phyloP scores from a whole-genome alignment of 108 stramenopile genomes.

The Cafeteria roenbergensis region DNA sequence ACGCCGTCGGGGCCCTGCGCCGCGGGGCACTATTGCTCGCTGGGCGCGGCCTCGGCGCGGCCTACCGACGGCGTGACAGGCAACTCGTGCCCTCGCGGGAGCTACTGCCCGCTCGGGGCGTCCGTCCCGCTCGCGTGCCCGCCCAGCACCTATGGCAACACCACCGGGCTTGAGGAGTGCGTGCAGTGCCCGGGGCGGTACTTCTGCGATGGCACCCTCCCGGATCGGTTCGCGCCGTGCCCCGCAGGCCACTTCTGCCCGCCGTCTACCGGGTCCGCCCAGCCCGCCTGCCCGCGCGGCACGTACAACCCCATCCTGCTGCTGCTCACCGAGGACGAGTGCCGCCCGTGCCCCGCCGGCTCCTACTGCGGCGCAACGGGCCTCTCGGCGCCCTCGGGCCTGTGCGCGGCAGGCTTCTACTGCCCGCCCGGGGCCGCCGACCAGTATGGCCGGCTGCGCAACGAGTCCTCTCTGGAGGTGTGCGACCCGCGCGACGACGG shows the following conservation, averaged over 20 bases:
- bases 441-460: not conserved
- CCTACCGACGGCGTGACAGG: slow-evolving; percentile 15
- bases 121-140: slow-evolving; percentile 8
- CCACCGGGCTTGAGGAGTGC: slow-evolving; percentile 7
- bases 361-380: slow-evolving; percentile 21
- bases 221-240: slow-evolving; percentile 5
- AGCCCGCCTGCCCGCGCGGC: slow-evolving; percentile 13
- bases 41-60: slow-evolving; percentile 24
- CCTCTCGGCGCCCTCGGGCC: slow-evolving; percentile 6
- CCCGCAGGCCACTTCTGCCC: slow-evolving; percentile 36
- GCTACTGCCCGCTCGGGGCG: slow-evolving; percentile 32
- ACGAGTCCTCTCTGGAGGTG: not conserved
- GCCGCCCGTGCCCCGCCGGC: slow-evolving; percentile 19
- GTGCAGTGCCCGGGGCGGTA: slow-evolving; percentile 13
- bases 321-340: not conserved
- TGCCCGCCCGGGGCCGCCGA: not conserved
- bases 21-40: slow-evolving; percentile 32
- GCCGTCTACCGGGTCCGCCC: slow-evolving; percentile 1
- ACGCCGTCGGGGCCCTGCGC: slow-evolving; percentile 32
- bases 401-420: slow-evolving; percentile 6
- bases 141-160: not conserved
- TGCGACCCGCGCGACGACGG: too few relatives aligned
- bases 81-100: slow-evolving; percentile 25
- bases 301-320: slow-evolving; percentile 4
- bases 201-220: slow-evolving; percentile 17